These are phyloP conservation scores for Sicyos edulis DNA, from an alignment of 306 rosid genomes.

Conservation along the genomic window DNA sequence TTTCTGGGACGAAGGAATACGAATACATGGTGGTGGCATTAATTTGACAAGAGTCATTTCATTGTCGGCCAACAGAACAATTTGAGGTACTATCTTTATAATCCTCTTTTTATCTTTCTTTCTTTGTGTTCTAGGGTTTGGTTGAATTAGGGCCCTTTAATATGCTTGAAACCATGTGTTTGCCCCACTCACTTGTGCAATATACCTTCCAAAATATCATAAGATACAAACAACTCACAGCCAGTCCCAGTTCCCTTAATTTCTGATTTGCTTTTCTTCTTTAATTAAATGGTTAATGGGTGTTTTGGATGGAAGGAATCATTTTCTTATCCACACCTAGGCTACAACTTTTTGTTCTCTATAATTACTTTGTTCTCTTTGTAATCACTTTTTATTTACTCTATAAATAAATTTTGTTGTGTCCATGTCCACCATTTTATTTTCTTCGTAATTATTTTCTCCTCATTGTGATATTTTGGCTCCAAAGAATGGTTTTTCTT, in stretches of 20 bases:
- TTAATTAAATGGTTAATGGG: no score
- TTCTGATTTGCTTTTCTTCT: background rate
- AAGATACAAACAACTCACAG: background rate
- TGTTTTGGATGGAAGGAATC: no score
- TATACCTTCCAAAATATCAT: conserved; percentile 16
- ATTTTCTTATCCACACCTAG: no score
- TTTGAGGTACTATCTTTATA: conserved; percentile 15
- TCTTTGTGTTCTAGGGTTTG: conserved; percentile 7
- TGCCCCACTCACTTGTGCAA: conserved; percentile 7
- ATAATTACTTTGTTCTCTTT: no score
- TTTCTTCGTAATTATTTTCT: no score
- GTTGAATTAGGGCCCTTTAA: conserved; percentile 20
- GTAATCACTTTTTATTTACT: no score
- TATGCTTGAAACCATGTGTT: conserved; percentile 18
- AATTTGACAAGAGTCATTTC: conserved; percentile 16
- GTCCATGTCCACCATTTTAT: no score
- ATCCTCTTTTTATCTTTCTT: background rate
- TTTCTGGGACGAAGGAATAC: conserved; percentile 8
- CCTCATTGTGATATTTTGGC: no score
- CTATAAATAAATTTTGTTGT: no score
- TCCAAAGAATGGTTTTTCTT: no score
- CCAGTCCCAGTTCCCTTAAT: background rate
- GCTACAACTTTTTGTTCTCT: no score
- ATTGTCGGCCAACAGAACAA: conserved; percentile 21
- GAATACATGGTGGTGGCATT: conserved; percentile 8